Evolutionary conservation across 2,329 filamentous ascomycete genomes (phyloP).

Genomic region (Onygenales sp.): DNA sequence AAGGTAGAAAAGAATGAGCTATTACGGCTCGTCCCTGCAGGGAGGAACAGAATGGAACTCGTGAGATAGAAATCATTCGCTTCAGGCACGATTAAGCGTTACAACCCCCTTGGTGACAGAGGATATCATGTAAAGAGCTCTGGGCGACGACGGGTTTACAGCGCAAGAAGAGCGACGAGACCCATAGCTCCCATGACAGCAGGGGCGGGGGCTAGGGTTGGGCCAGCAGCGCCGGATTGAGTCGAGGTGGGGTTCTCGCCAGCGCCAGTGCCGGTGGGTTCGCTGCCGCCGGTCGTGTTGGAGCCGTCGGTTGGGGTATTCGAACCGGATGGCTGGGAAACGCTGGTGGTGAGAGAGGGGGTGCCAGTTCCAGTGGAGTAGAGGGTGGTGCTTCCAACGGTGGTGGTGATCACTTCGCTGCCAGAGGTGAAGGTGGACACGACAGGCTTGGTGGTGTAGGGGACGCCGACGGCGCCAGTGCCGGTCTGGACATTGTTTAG

Average conservation of each 20-base stretch:
- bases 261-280: slow-evolving; percentile 7
- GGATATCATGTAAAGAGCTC: neutral
- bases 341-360: slow-evolving; percentile 8
- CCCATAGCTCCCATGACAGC: slow-evolving; percentile 25
- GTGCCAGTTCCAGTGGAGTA: slow-evolving; percentile 12
- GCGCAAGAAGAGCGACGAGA: slow-evolving; percentile 31
- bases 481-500: slow-evolving; percentile 6
- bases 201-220: slow-evolving; percentile 16
- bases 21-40: neutral
- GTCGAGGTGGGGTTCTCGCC: slow-evolving; percentile 11
- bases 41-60: neutral
- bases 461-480: slow-evolving; percentile 8
- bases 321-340: slow-evolving; percentile 8
- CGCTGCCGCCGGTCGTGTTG: slow-evolving; percentile 8
- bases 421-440: slow-evolving; percentile 11
- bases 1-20: neutral
- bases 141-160: slow-evolving; percentile 19
- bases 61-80: neutral
- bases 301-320: slow-evolving; percentile 9
- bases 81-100: neutral
- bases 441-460: slow-evolving; percentile 3
- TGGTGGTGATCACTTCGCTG: slow-evolving; percentile 8
- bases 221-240: slow-evolving; percentile 17
- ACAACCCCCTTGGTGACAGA: no score
- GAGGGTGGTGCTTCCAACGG: slow-evolving; percentile 17